Evolutionary conservation across 1,139 yeast genomes (phyloP).

Genomic region (Taphrina sp.): DNA sequence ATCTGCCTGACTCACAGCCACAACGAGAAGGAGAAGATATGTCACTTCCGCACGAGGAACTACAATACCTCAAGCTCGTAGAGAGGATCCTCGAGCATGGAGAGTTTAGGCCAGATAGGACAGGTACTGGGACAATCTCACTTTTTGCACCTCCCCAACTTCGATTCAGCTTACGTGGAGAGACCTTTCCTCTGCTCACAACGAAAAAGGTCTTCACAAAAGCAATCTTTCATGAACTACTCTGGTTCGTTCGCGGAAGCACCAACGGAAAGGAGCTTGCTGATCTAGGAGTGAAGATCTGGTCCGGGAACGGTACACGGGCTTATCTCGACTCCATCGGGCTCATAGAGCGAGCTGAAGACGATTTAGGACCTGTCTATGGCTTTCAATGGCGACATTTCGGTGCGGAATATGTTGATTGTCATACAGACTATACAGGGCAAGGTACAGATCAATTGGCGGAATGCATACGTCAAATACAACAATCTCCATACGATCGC

Average conservation of each 20-base stretch:
- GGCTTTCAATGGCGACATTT: slow-evolving; percentile 99
- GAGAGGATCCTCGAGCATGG: slow-evolving; percentile 73
- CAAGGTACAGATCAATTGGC: slow-evolving; percentile 88
- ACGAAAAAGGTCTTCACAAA: slow-evolving; percentile 76
- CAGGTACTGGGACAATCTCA: slow-evolving; percentile 93
- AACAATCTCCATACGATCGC: slow-evolving; percentile 87
- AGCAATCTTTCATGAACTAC: slow-evolving; percentile 57
- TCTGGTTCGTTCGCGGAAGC: slow-evolving; percentile 89
- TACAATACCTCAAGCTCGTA: slow-evolving; percentile 82
- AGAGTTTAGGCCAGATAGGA: slow-evolving; percentile 87
- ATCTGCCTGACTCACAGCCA: no score
- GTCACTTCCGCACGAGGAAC: slow-evolving; percentile 55
- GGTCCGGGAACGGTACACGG: slow-evolving; percentile 99
- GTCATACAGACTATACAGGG: slow-evolving; percentile 81
- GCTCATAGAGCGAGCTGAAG: slow-evolving; percentile 73
- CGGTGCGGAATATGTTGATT: slow-evolving; percentile 84
- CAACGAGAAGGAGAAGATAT: no score
- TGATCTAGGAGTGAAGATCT: slow-evolving; percentile 83
- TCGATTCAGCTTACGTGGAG: slow-evolving; percentile 71
- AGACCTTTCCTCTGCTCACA: slow-evolving; percentile 79
- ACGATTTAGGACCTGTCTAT: slow-evolving; percentile 96
- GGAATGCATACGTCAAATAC: slow-evolving; percentile 73
- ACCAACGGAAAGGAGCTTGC: slow-evolving; percentile 80
- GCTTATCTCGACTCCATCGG: slow-evolving; percentile 85
- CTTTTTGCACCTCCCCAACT: slow-evolving; percentile 95